Evolutionary conservation across 805 yeast species (phyloP), one percentile per base, ranked within the genome.

Genomic region (Candida ortonii): DNA sequence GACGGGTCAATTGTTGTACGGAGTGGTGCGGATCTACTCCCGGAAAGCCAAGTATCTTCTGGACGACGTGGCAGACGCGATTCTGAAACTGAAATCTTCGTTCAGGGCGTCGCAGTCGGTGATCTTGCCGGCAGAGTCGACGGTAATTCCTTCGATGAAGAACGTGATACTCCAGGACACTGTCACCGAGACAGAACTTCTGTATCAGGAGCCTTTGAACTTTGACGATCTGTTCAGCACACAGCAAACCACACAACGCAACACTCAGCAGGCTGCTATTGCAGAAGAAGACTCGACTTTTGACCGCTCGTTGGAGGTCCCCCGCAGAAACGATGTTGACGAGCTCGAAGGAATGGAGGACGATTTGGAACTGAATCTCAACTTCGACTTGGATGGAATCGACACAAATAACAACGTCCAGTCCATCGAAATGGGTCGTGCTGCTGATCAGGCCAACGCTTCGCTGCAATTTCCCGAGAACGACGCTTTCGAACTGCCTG

Each of bases 11-110:
- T 66, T 89, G 34, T 65, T 89, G 24, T 77, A 84, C 36, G 97
- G 96, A 32, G 86, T 89, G 4, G 94, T 86, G 22, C 70, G 86
- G 38, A 89, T 89, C 15, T 89, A 87, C 59, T 80, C 93, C 9
- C 68, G 90, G 40, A 85, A 89, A 59, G 86, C 96, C 17, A 82
- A 81, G 47, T 84, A 84, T 46, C 64, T 89, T 16, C 65, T 84
- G 31, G 94, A 86, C 36, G 97, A 89, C 54, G 90, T 86, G 25
- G 72, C 78, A 30, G 94, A 84, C 47, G 82, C 87, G 3, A 59
- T 87, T 39, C 61, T 77, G 44, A 81, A 78, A 49, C 66, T 88
- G 52, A 84, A 83, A 52, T 72, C 82, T 22, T 73, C 85, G 3
- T 83, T 85, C 58, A 66, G 57, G 34, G 57, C 70, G 6, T 65